Base-by-base conservation (phyloP, 257 asterid genomes). In the Primulina tabacum region DNA sequence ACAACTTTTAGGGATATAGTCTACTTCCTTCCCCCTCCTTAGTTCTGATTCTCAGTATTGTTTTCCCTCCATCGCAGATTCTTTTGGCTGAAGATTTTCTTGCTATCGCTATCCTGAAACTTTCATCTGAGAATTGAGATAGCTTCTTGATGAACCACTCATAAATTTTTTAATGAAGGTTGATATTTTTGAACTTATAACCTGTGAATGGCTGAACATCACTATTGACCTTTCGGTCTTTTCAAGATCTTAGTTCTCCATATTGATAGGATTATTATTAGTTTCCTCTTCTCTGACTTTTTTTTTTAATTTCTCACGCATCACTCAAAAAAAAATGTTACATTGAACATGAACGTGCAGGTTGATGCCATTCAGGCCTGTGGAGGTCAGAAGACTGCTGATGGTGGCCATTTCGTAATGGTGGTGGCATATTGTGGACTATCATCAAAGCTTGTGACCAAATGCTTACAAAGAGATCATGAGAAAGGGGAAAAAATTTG, bases 341-440 rank as follows among this genome's bases (percentile, higher is more conserved):
- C 74, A 14, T 9, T 67, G 52, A 29, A 50, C 56, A n/a, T 18
- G 60, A 74, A 59, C 52, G 17, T 83, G 76, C 80, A 91, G 99
- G 97, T 94, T 67, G 95, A 91, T 69, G 99, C 97, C 61, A 88
- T 94, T 79, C 97, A 84, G 83, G 84, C 87, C 61, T 91, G 96
- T 84, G 99, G 97, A 32, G 97, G 99, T 37, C 97, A 94, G 81
- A 89, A 86, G 82, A 89, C 95, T 37, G 75, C 80, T 12, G 95
- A 86, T 82, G 96, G 97, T 24, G 74, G 72, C 71, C 96, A 95
- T 29, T 80, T 37, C 90, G 97, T 40, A 81, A 26, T 55, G 97
- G 97, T 61, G 96, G 99, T 67, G 98, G 99, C 61, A 82, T 91
- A 81, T 77, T 91, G 57, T 94, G 96, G 99, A 89, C 82, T 80